phyloP scores from a whole-genome alignment of 2,329 filamentous ascomycete species.

The Cercospora berteroae region DNA sequence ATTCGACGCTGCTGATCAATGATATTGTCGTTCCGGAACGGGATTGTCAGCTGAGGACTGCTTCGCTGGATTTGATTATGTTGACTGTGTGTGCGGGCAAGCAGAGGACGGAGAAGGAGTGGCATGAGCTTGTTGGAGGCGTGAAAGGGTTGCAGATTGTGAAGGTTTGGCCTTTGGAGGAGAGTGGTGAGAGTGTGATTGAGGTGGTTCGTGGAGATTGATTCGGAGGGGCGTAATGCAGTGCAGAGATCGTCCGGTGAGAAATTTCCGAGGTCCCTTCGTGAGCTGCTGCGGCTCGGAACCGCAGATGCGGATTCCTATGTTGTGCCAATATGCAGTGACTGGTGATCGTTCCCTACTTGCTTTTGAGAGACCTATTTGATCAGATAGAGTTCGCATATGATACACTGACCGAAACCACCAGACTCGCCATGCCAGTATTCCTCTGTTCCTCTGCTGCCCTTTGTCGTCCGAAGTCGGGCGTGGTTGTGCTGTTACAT shows the following conservation, averaged over 20 bases:
- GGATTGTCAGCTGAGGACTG: neutral
- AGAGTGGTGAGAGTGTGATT: neutral
- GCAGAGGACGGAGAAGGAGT: constrained; percentile 8
- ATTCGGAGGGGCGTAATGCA: neutral
- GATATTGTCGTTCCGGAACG: neutral
- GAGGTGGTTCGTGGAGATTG: neutral
- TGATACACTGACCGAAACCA: neutral
- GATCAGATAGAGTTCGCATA: neutral
- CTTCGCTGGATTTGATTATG: neutral
- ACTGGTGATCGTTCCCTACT: neutral
- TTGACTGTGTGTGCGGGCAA: neutral
- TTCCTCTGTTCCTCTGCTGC: neutral
- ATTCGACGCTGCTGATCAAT: neutral
- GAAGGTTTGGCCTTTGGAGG: constrained; percentile 1
- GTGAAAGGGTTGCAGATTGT: constrained; percentile 4
- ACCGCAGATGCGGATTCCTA: neutral
- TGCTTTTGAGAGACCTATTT: neutral
- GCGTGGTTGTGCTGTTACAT: neutral
- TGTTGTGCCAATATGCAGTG: neutral
- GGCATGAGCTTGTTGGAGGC: neutral
- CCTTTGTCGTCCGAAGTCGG: neutral
- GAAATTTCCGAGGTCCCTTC: neutral
- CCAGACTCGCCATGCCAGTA: neutral
- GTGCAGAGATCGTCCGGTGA: neutral
- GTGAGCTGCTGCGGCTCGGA: neutral